Evolutionary conservation across 2,329 filamentous ascomycete species (phyloP).

Genomic region (Ceratocystiopsis brevicomis): DNA sequence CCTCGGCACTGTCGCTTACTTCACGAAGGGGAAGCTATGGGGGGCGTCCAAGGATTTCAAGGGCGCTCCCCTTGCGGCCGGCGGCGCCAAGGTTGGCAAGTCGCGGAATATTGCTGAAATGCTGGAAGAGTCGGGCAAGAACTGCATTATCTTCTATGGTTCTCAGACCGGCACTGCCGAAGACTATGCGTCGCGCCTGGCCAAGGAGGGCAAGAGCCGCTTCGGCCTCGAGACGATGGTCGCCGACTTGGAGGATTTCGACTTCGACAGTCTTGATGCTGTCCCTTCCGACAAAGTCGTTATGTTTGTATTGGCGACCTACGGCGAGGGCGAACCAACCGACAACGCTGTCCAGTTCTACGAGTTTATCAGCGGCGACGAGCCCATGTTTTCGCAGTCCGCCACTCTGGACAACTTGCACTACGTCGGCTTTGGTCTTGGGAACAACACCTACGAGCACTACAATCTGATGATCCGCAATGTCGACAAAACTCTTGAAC

Average conservation of each 20-base stretch:
- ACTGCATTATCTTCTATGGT: slow-evolving; percentile 96
- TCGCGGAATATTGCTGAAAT: slow-evolving; percentile 88
- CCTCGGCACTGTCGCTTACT: slow-evolving; percentile 78
- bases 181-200: slow-evolving; percentile 88
- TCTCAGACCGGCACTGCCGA: slow-evolving; percentile 97
- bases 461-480: slow-evolving; percentile 98
- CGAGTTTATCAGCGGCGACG: slow-evolving; percentile 78
- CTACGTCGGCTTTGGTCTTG: slow-evolving; percentile 87
- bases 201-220: slow-evolving; percentile 91
- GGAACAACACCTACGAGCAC: slow-evolving; percentile 99
- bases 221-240: slow-evolving; percentile 98
- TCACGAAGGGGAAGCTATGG: slow-evolving; percentile 95
- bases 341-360: slow-evolving; percentile 99
- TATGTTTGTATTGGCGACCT: slow-evolving; percentile 92
- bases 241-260: slow-evolving; percentile 92
- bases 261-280: slow-evolving; percentile 81
- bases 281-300: slow-evolving; percentile 80
- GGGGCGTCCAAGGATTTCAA: slow-evolving; percentile 72
- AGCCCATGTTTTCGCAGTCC: slow-evolving; percentile 60
- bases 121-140: slow-evolving; percentile 88
- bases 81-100: slow-evolving; percentile 57
- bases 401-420: slow-evolving; percentile 63
- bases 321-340: slow-evolving; percentile 94
- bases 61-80: slow-evolving; percentile 48
- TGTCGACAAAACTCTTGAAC: slow-evolving; percentile 62